Evolutionary conservation across 768 basidiomycete species (phyloP), one percentile per base, ranked within the genome.

Genomic region (Mycena pura): DNA sequence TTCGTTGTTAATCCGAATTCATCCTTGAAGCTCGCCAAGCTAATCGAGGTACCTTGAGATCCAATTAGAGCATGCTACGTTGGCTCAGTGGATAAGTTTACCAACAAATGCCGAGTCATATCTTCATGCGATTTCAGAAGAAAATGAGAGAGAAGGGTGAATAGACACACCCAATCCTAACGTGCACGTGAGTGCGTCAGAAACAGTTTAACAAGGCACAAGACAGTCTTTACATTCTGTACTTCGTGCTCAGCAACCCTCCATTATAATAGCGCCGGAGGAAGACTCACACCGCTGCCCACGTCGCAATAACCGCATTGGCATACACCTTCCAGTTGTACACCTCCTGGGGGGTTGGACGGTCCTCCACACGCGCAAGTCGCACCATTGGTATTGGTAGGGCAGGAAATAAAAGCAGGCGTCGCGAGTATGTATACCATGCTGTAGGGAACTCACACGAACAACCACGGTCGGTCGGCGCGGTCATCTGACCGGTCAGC

Each of bases 31-130:
- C 77, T 77, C 1, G 66, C 44, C 25, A 78, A 68, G 34, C 80
- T 71, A 57, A 82, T 74, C 0, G 81, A 78, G 0, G 78, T 80
- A 10, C 82, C 63, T 58, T 19, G 29, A 39, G 19, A 15, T 5
- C 9, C n/a, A 6, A 15, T 56, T 15, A 45, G 19, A 24, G 24
- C 17, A 17, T 22, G 11, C n/a, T 11, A 24, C 22, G 6, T 43
- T 1, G n/a, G 29, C 21, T 17, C 3, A 17, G 19, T 28, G 17
- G n/a, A n/a, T n/a, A 41, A 22, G 21, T 50, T 50, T 15, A 53
- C 54, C 80, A 55, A 82, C 78, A 69, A 82, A 83, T 7, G 79
- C 80, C 8, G 75, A 75, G 64, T 81, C 80, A 66, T 80, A 78
- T 36, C 74, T 74, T 22, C 25, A 44, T 0, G 29, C 3, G 25